A percentile compares a stretch with the other conserved stretches of the same genome.
phyloP scores from a whole-genome alignment of 2,329 filamentous ascomycete species.

The Pseudogymnoascus sp. region DNA sequence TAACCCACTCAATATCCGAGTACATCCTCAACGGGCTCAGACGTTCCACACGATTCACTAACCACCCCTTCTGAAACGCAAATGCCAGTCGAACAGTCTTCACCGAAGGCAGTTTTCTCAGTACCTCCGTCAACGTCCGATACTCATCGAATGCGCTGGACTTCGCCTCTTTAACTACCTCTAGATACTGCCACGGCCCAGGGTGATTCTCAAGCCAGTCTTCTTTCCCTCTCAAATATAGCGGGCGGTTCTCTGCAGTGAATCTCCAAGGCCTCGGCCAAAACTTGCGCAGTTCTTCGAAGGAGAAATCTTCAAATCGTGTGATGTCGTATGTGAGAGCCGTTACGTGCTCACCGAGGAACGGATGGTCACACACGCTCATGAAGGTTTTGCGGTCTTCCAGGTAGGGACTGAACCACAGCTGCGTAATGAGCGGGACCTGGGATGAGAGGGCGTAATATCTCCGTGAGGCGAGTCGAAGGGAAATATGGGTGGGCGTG shows the following conservation, averaged over 20 bases:
- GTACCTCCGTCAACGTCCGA: not conserved
- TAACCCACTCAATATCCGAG: not conserved
- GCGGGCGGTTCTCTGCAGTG: not conserved
- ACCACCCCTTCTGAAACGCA: not conserved
- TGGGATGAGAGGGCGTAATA: not conserved
- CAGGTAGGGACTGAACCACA: not conserved
- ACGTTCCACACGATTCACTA: not conserved
- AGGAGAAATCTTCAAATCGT: not conserved
- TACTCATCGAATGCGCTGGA: not conserved
- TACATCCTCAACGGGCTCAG: not conserved
- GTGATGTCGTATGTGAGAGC: not conserved
- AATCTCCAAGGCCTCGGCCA: not conserved
- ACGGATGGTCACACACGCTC: not conserved
- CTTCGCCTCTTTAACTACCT: not conserved
- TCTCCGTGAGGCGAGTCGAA: not conserved
- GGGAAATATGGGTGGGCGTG: not conserved
- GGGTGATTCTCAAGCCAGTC: not conserved
- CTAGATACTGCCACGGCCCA: not conserved
- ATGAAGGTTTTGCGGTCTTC: not conserved
- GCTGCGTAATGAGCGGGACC: not conserved
- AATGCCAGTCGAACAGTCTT: not conserved
- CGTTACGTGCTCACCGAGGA: not conserved
- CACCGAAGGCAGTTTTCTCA: not conserved
- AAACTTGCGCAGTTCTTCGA: not conserved
- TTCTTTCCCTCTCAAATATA: not conserved